Percentiles rank a stretch among this genome's conserved stretches.
phyloP scores from a whole-genome alignment of 2,329 filamentous ascomycete genomes.

The Tolypocladium capitatum region DNA sequence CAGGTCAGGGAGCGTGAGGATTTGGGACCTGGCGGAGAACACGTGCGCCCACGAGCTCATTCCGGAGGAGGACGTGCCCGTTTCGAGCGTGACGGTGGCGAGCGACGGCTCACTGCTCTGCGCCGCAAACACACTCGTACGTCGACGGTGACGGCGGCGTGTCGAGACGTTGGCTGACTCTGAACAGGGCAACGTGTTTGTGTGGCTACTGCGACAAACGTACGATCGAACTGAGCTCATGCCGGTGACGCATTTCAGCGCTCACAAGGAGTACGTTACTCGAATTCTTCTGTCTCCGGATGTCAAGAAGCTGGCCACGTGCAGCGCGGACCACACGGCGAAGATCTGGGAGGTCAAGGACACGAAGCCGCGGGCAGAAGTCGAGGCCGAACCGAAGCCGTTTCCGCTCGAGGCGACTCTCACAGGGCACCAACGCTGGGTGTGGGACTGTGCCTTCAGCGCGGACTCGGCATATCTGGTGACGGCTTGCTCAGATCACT shows the following conservation, averaged over 20 bases:
- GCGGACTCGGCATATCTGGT: conserved; percentile 88
- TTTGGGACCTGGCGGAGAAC: conserved; percentile 96
- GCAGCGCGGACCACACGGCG: conserved; percentile 83
- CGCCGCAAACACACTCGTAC: conserved; percentile 79
- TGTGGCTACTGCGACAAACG: conserved; percentile 84
- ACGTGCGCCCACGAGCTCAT: conserved; percentile 94
- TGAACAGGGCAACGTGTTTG: conserved; percentile 79
- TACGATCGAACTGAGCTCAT: conserved; percentile 73
- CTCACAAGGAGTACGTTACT: conserved; percentile 86
- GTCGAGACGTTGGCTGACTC: neutral
- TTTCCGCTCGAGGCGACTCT: conserved; percentile 79
- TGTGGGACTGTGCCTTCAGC: conserved; percentile 94
- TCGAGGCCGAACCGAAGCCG: conserved; percentile 32
- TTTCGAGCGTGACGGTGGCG: conserved; percentile 90
- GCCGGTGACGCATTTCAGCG: conserved; percentile 77
- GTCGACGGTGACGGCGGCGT: conserved; percentile 6
- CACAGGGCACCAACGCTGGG: conserved; percentile 86
- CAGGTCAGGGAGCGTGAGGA: conserved; percentile 76
- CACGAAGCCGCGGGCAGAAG: conserved; percentile 35
- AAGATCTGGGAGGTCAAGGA: conserved; percentile 90
- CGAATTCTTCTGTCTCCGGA: conserved; percentile 84
- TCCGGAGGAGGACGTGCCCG: conserved; percentile 86
- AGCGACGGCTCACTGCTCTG: conserved; percentile 87
- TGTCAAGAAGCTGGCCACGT: conserved; percentile 87
- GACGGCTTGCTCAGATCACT: conserved; percentile 87